Evolutionary conservation across 805 yeast species (phyloP), one percentile per base, ranked within the genome.

Genomic region (Candida nonsorbophila): DNA sequence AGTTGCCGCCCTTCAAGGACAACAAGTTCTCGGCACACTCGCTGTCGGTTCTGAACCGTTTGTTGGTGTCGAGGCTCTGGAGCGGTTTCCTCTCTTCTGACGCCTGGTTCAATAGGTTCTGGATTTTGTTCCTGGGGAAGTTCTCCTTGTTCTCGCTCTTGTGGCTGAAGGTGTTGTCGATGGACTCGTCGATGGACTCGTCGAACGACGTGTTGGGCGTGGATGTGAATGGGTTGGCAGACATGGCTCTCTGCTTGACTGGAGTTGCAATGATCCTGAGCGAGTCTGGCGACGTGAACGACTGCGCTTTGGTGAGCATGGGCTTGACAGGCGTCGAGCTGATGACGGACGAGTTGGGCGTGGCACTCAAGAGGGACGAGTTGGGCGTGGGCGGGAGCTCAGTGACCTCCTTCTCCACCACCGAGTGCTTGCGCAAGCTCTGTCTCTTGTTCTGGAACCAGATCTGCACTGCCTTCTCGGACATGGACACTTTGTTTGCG

Each of bases 381-480:
- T 32, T 38, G 3, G 62, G 63, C 8, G 65, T 60, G n/a, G 67
- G 67, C 17, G 69, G 68, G 40, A 65, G 51, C 34, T 55, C 66
- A 6, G 69, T 60, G 23, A 65, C 45, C 44, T 65, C 70, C 38
- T 47, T 58, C 27, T 63, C 69, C 10, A 44, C 31, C 23, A 40
- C 37, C 32, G 48, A 45, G 28, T 60, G 66, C 44, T 79, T 75
- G 47, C 87, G 72, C 39, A 81, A 58, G 20, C 88, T 72, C 58
- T 90, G 97, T 55, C 98, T 75, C 55, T 79, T 84, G 58, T 92
- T 92, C 61, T 92, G 98, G 62, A 92, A 92, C 98, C 98, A 92
- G 39, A 90, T 86, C 62, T 92, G 98, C 20, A 92, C 95, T 2
- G 97, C 95, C 55, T 88, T 86, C 55, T 88, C 97, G n/a, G 90